Conservation (phyloP, 345 rosid genomes). For the Murraya paniculata region DNA sequence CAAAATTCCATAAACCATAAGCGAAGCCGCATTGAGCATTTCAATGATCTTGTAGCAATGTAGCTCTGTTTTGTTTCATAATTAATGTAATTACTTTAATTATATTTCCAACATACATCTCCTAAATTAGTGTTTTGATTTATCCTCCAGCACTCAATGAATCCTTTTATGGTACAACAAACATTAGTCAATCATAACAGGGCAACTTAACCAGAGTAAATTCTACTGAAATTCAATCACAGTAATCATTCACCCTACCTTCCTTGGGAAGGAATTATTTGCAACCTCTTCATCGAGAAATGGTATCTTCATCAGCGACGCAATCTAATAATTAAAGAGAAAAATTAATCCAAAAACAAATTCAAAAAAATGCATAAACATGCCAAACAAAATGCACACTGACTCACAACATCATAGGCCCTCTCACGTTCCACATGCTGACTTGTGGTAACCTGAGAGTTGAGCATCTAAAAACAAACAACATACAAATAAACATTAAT, state of each 20-base stretch:
- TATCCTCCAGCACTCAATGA: not conserved
- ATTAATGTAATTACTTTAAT: not conserved
- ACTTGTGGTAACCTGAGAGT: constrained; percentile 68
- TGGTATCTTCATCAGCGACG: constrained; percentile 84
- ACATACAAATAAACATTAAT: not conserved
- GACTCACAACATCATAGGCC: constrained; percentile 76
- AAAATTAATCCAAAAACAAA: constrained; percentile 8
- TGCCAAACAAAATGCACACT: constrained; percentile 1
- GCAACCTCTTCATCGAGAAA: constrained; percentile 74
- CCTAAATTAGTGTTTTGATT: not conserved
- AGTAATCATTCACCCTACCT: constrained; percentile 39
- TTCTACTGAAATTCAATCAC: not conserved
- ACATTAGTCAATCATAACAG: not conserved
- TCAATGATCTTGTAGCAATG: not conserved
- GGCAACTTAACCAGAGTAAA: not conserved
- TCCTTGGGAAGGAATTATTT: constrained; percentile 64
- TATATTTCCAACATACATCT: not conserved
- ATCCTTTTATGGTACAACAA: not conserved
- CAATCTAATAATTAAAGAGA: constrained; percentile 39
- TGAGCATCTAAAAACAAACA: constrained; percentile 49
- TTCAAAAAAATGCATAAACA: not conserved
- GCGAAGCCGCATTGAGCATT: not conserved
- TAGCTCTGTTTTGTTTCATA: not conserved
- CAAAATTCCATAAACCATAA: constrained; percentile 17
- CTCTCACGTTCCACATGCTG: constrained; percentile 83